These are phyloP conservation scores for Panicum virgatum DNA, from an alignment of 202 grass and related monocot species.

Conservation along the genomic window DNA sequence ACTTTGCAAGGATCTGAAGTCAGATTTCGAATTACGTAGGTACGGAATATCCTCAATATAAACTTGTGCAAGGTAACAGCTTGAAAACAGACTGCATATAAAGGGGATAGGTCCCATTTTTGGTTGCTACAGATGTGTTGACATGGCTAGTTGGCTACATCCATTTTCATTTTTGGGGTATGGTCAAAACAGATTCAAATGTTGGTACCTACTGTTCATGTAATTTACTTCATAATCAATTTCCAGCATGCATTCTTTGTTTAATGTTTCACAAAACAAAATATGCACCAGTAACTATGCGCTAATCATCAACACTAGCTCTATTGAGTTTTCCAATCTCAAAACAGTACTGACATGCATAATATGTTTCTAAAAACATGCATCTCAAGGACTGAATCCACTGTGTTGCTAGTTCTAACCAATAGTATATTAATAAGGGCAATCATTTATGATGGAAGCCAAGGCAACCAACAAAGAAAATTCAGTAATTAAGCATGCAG, in stretches of 20 bases:
- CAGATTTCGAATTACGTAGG: not conserved
- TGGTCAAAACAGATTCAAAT: not conserved
- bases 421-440: not conserved
- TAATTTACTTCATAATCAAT: not conserved
- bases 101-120: not conserved
- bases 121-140: not conserved
- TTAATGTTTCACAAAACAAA: not conserved
- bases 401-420: not conserved
- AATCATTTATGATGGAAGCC: constrained; percentile 11
- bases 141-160: too few relatives aligned
- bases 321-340: constrained; percentile 19
- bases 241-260: constrained; percentile 5
- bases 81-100: not conserved
- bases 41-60: not conserved
- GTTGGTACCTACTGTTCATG: not conserved
- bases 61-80: not conserved
- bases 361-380: constrained; percentile 7
- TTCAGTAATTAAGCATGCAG: not conserved
- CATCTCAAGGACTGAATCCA: not conserved
- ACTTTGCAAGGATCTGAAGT: not conserved
- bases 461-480: constrained; percentile 1
- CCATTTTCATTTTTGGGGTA: not conserved
- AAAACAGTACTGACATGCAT: not conserved
- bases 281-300: not conserved
- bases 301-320: not conserved